A percentile compares a stretch with the other conserved stretches of the same genome.
phyloP scores from a whole-genome alignment of 768 basidiomycete genomes.

The Hemileccinum impolitum region DNA sequence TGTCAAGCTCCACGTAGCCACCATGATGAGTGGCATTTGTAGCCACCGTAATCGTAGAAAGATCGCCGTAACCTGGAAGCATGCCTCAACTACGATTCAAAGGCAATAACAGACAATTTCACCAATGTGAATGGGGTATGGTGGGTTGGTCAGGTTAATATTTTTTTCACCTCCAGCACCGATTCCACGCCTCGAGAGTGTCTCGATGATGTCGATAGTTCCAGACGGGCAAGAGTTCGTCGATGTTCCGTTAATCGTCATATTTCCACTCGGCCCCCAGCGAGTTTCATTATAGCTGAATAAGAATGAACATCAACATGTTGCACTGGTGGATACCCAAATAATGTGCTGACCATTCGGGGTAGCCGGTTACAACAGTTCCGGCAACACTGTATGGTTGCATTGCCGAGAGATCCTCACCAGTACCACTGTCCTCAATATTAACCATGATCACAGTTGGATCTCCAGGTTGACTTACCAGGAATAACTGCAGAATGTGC shows the following conservation, averaged over 20 bases:
- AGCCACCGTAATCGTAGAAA: conserved; percentile 56
- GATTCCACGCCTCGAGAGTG: conserved; percentile 41
- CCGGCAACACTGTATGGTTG: conserved; percentile 51
- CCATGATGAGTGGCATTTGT: conserved; percentile 69
- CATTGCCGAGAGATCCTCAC: conserved; percentile 54
- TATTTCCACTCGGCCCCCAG: conserved; percentile 70
- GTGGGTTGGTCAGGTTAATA: conserved; percentile 53
- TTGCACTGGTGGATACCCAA: not conserved
- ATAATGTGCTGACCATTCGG: conserved; percentile 71
- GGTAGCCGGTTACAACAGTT: conserved; percentile 52
- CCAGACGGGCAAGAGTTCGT: conserved; percentile 42
- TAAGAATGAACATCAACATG: not conserved
- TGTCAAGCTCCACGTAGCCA: conserved; percentile 61
- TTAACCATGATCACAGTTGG: not conserved
- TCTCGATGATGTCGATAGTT: conserved; percentile 4
- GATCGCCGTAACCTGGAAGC: conserved; percentile 43
- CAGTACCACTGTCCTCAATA: conserved; percentile 39
- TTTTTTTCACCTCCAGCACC: conserved; percentile 47
- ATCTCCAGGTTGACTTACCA: conserved; percentile 35
- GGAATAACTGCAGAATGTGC: conserved; percentile 62
- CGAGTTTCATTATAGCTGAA: conserved; percentile 62
- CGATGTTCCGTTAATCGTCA: conserved; percentile 63
- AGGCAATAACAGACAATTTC: conserved; percentile 5
- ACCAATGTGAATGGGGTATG: conserved; percentile 75
- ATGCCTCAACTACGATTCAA: not conserved